phyloP scores from a whole-genome alignment of 2,329 filamentous ascomycete genomes.

The Bertia moriformis region DNA sequence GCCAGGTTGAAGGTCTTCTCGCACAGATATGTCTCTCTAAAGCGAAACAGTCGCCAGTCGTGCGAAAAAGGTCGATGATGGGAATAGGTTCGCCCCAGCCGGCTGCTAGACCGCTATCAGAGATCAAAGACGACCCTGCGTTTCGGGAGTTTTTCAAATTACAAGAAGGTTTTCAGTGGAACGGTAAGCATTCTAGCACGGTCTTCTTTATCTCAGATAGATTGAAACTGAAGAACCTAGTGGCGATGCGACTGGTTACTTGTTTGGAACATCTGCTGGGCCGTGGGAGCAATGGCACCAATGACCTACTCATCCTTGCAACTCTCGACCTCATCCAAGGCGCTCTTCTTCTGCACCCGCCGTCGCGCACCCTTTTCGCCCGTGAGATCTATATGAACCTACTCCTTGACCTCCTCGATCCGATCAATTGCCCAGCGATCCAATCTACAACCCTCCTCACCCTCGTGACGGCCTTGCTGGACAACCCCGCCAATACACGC shows the following conservation, averaged over 20 bases:
- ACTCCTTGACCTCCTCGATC: constrained; percentile 84
- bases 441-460: constrained; percentile 82
- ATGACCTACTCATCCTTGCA: constrained; percentile 76
- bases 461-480: constrained; percentile 76
- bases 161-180: constrained; percentile 96
- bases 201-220: too few relatives aligned
- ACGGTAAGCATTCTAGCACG: constrained; percentile 21
- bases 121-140: constrained; percentile 68
- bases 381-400: constrained; percentile 93
- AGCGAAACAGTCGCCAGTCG: constrained; percentile 3
- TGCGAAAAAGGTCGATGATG: constrained; percentile 6
- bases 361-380: constrained; percentile 73
- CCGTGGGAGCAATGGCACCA: constrained; percentile 66
- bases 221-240: too few relatives aligned
- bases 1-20: constrained; percentile 83
- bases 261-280: constrained; percentile 78
- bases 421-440: constrained; percentile 78
- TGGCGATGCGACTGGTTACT: constrained; percentile 69
- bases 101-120: constrained; percentile 46
- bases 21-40: constrained; percentile 72
- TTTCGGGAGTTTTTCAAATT: constrained; percentile 93
- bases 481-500: constrained; percentile 74
- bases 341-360: constrained; percentile 72
- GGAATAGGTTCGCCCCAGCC: constrained; percentile 18
- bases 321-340: constrained; percentile 84